A percentile compares a stretch with the other conserved stretches of the same genome.
Evolutionary conservation across 495 filamentous ascomycete genomes (phyloP).

Genomic region (Aspergillus cavernicola): DNA sequence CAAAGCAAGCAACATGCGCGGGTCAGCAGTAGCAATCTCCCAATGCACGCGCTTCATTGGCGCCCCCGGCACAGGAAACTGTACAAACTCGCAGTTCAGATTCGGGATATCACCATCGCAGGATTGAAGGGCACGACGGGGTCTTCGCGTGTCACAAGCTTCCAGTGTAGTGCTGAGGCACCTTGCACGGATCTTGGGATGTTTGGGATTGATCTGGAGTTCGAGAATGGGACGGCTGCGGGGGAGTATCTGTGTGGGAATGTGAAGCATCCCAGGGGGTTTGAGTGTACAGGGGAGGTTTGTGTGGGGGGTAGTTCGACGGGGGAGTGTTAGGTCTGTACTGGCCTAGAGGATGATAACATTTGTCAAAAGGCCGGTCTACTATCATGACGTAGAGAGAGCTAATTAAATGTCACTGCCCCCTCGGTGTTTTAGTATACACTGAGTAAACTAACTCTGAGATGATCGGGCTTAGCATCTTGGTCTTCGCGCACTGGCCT

Average conservation of each 20-base stretch:
- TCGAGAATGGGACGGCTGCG: conserved; percentile 17
- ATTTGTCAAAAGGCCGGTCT: too few species aligned
- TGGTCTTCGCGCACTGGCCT: too few species aligned
- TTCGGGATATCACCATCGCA: conserved; percentile 23
- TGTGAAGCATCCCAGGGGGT: conserved; percentile 27
- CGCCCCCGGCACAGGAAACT: conserved; percentile 29
- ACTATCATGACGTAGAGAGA: too few species aligned
- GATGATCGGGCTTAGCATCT: too few species aligned
- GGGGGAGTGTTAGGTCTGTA: conserved; percentile 31
- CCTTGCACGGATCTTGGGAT: conserved; percentile 32
- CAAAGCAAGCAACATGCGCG: conserved; percentile 20
- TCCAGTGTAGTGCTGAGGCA: conserved; percentile 35
- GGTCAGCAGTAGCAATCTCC: conserved; percentile 30
- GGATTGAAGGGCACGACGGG: conserved; percentile 26
- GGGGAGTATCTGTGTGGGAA: conserved; percentile 34
- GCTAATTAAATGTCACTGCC: too few species aligned
- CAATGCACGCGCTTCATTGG: conserved; percentile 40
- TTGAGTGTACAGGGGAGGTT: conserved; percentile 32
- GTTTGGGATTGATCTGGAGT: conserved; percentile 18
- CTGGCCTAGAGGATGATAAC: too few species aligned
- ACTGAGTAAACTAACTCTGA: too few species aligned
- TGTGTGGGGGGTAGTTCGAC: conserved; percentile 31
- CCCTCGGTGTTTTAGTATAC: too few species aligned
- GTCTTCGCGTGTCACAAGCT: conserved; percentile 23
- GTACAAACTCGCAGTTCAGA: conserved; percentile 37